A percentile compares a stretch with the other conserved stretches of the same genome.
These are phyloP conservation scores for Takashimella tepidaria DNA, from an alignment of 1,284 basidiomycete genomes.

Conservation along the genomic window DNA sequence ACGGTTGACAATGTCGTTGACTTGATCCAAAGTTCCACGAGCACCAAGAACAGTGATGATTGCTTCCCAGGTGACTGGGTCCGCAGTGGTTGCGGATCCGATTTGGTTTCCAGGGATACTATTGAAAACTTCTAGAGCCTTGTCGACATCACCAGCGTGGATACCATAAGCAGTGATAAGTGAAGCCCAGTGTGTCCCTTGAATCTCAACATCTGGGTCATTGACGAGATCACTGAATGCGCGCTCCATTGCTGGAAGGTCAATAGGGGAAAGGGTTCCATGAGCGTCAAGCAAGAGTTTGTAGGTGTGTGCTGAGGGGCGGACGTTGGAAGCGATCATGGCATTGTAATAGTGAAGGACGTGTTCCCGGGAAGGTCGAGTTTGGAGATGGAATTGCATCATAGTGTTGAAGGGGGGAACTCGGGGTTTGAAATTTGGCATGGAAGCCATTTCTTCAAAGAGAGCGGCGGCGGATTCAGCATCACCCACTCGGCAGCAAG, in stretches of 20 bases:
- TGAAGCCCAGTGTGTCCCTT: conserved; percentile 85
- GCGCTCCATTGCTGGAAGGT: conserved; percentile 67
- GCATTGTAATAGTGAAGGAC: conserved; percentile 72
- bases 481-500: conserved; percentile 91
- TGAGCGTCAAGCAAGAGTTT: conserved; percentile 92
- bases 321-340: conserved; percentile 61
- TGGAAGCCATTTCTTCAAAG: conserved; percentile 76
- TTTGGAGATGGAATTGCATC: conserved; percentile 95
- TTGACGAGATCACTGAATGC: conserved; percentile 61
- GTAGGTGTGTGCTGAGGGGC: conserved; percentile 83
- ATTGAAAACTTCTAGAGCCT: conserved; percentile 73
- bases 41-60: conserved; percentile 82
- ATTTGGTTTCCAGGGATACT: conserved; percentile 57
- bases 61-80: conserved; percentile 87
- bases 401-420: conserved; percentile 94
- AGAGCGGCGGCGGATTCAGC: conserved; percentile 71
- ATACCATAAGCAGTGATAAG: conserved; percentile 89
- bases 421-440: conserved; percentile 73
- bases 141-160: conserved; percentile 68
- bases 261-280: conserved; percentile 77
- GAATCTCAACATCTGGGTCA: conserved; percentile 57
- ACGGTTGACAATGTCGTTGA: conserved; percentile 62
- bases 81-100: conserved; percentile 51
- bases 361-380: conserved; percentile 73
- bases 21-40: conserved; percentile 71